phyloP scores from a whole-genome alignment of 2,329 filamentous ascomycete species.

The Acrocalymma vagum region DNA sequence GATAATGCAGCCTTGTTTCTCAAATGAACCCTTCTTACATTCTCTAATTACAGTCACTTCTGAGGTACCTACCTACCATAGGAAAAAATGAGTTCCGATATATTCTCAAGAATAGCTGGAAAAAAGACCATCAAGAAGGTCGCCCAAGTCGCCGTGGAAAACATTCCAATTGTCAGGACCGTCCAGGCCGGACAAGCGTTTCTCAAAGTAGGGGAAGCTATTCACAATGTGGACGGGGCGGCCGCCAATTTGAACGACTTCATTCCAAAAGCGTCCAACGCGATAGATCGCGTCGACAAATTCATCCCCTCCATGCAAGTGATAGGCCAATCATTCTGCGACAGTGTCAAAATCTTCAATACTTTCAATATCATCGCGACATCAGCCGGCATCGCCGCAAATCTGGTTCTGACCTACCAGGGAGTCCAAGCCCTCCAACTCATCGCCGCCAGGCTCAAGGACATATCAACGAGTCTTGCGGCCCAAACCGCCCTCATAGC shows the following conservation, averaged over 20 bases:
- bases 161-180: constrained; percentile 7
- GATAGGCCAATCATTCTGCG: constrained; percentile 9
- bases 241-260: constrained; percentile 7
- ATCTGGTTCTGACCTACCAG: constrained; percentile 9
- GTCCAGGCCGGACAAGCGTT: constrained; percentile 9
- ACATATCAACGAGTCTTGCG: constrained; percentile 5
- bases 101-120: no score
- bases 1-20: no score
- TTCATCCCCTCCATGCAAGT: constrained; percentile 11
- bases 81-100: no score
- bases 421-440: constrained; percentile 9
- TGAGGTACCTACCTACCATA: no score
- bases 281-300: constrained; percentile 7
- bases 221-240: constrained; percentile 9
- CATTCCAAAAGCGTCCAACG: constrained; percentile 7
- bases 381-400: constrained; percentile 8
- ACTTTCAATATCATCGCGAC: constrained; percentile 10
- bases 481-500: constrained; percentile 10
- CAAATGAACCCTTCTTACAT: no score
- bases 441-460: constrained; percentile 5
- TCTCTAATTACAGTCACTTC: no score
- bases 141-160: constrained; percentile 1
- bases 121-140: constrained; percentile 3
- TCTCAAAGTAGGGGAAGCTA: constrained; percentile 2
- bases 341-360: constrained; percentile 4